Evolutionary conservation across 2,329 filamentous ascomycete species (phyloP).

Genomic region (Clonostachys rhizophaga): DNA sequence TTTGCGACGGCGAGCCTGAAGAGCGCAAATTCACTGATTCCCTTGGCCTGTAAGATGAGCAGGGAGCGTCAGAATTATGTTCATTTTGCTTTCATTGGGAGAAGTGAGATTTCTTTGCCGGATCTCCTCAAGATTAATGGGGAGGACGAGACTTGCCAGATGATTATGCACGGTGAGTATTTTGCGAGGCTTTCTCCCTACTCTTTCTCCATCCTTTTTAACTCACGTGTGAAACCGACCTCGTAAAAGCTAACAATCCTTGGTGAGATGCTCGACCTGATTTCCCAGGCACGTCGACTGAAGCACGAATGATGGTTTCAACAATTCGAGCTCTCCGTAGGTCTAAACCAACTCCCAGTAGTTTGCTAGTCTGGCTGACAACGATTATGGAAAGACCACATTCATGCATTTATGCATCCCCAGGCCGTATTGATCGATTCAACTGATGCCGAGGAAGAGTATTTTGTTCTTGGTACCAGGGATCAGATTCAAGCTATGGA

Average conservation of each 20-base stretch:
- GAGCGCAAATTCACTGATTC: conserved; percentile 69
- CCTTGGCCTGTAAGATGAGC: conserved; percentile 85
- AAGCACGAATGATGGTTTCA: conserved; percentile 62
- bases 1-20: conserved; percentile 73
- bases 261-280: conserved; percentile 70
- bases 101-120: conserved; percentile 63
- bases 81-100: conserved; percentile 76
- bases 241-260: too few relatives aligned
- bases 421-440: conserved; percentile 72
- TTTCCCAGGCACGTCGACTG: conserved; percentile 63
- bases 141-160: conserved; percentile 63
- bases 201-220: too few relatives aligned
- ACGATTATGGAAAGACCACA: conserved; percentile 44
- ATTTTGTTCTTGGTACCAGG: conserved; percentile 59
- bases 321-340: conserved; percentile 60
- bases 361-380: conserved; percentile 5
- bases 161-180: conserved; percentile 57
- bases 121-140: conserved; percentile 75
- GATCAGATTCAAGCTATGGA: conserved; percentile 43
- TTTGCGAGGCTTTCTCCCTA: too few relatives aligned
- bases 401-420: conserved; percentile 71
- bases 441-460: conserved; percentile 60
- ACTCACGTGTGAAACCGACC: too few relatives aligned
- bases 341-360: conserved; percentile 9
- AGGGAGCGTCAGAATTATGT: conserved; percentile 64